Percentiles rank a stretch among this genome's conserved stretches.
These are phyloP conservation scores for Aspergillus ellipticus DNA, from an alignment of 495 filamentous ascomycete genomes.

Conservation along the genomic window DNA sequence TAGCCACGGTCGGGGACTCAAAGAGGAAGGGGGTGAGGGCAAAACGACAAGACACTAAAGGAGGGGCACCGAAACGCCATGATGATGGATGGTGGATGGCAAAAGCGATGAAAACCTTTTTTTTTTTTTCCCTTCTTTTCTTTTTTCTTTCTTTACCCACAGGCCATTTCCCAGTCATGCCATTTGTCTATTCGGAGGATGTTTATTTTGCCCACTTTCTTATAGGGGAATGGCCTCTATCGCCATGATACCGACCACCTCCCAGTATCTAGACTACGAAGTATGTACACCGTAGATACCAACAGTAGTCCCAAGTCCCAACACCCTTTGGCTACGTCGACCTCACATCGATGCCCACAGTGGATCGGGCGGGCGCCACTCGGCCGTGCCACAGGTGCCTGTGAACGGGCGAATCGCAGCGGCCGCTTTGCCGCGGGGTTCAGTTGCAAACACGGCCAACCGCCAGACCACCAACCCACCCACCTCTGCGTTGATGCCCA, in stretches of 20 bases:
- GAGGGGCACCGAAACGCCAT: not conserved
- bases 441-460: conserved; percentile 24
- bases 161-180: not conserved
- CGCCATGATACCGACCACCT: not conserved
- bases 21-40: not conserved
- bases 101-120: not conserved
- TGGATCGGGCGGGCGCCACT: conserved; percentile 24
- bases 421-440: conserved; percentile 25
- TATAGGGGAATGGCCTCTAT: not conserved
- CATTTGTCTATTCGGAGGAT: conserved; percentile 1
- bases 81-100: not conserved
- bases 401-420: conserved; percentile 16
- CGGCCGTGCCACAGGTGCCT: conserved; percentile 15
- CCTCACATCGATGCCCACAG: conserved; percentile 11
- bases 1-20: not conserved
- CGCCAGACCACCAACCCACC: conserved; percentile 18
- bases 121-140: too few species aligned
- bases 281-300: not conserved
- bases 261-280: not conserved
- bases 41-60: not conserved
- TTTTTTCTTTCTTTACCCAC: too few species aligned
- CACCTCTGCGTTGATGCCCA: conserved; percentile 46
- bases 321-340: not conserved
- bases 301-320: not conserved
- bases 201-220: not conserved